Base-by-base conservation (phyloP, 192 early-diverging fungal species). In the Piromyces sp. region DNA sequence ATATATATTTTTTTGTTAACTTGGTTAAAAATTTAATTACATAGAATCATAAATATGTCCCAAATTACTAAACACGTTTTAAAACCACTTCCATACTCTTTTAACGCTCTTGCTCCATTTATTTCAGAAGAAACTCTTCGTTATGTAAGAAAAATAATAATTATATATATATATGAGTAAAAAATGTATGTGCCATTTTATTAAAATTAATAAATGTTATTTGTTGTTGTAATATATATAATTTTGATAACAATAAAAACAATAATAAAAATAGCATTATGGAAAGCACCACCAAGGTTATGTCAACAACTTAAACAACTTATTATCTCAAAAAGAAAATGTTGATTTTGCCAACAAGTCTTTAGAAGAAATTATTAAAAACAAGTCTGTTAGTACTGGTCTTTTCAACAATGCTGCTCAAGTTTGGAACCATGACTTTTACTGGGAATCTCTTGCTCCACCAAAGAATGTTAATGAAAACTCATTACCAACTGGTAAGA, bases 371-470 rank as follows among this genome's bases (percentile, higher is more conserved):
- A 51, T 51, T 51, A 51, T 51, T 51, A 17, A 51, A 51, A 51
- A 51, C 19, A 51, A 51, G 19, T 38, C 82, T 84, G 13, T 26
- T 36, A 33, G 19, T 51, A 30, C 33, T 13, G 84, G 83, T 13
- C 83, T 84, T 29, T 84, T 83, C 78, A 84, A 84, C 33, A 33
- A 30, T 29, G 84, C 84, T 14, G 84, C 84, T 16, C 84, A 84
- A 80, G 33, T 78, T 37, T 84, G 31, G 51, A 84, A 84, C 26
- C 84, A 84, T 83, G 58, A 83, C 13, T 84, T 84, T n/a, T 84
- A 84, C 30, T 84, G 84, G 84, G 19, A 51, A 22, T 51, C 42
- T 51, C 42, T 51, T 51, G 19, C 42, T 22, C 42, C 42, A 17
- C 42, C 42, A 51, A 17, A 51, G 19, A 38, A 38, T 14, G 14